Conservation (phyloP, 2,329 filamentous ascomycete species). For the Hypomyces perniciosus region DNA sequence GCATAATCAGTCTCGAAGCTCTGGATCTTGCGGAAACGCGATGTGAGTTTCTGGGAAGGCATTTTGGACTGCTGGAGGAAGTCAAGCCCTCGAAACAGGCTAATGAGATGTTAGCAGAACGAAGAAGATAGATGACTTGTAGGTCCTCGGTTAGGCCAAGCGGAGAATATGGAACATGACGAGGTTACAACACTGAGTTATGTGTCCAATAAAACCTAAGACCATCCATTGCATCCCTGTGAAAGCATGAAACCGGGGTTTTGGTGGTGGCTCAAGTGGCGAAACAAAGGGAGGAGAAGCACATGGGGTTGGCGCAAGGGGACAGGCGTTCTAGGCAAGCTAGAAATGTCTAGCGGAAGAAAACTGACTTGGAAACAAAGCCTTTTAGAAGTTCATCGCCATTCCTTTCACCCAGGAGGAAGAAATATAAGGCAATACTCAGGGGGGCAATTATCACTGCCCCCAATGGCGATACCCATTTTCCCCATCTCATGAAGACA, state of each 20-base stretch:
- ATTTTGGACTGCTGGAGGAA: slow-evolving; percentile 32
- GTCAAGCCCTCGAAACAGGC: slow-evolving; percentile 10
- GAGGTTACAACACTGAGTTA: too few relatives aligned
- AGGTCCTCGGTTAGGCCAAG: too few relatives aligned
- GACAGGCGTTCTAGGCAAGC: background rate
- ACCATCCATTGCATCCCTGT: too few relatives aligned
- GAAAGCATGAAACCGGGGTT: too few relatives aligned
- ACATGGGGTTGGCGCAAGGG: background rate
- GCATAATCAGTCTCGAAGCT: slow-evolving; percentile 87
- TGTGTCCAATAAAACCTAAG: too few relatives aligned
- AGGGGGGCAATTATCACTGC: background rate
- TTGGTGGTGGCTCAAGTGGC: too few relatives aligned
- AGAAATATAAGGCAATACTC: background rate
- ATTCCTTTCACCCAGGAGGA: background rate
- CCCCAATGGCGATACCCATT: background rate
- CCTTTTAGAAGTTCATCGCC: background rate
- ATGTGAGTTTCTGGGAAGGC: slow-evolving; percentile 43
- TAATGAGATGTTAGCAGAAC: slow-evolving; percentile 13
- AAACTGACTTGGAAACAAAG: background rate
- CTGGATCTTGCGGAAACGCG: slow-evolving; percentile 76
- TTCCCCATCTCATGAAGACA: background rate
- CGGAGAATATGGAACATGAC: too few relatives aligned
- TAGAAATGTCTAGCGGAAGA: background rate
- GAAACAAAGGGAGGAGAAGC: too few relatives aligned
- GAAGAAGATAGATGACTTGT: too few relatives aligned